Conservation (phyloP, 345 rosid genomes). For the Erysimum cheiranthoides region DNA sequence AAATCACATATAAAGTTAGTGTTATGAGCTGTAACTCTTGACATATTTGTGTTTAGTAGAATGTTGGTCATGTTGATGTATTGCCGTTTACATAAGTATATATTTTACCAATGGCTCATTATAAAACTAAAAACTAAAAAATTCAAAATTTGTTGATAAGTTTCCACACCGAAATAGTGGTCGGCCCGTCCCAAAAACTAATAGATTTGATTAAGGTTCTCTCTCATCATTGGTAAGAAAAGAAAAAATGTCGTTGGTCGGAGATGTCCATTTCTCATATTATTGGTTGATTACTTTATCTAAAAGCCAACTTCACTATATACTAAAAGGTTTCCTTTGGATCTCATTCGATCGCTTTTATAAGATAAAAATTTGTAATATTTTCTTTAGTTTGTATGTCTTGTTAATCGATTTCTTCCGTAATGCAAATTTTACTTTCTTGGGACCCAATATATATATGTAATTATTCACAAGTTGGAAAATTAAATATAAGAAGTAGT, state of each 20-base stretch:
- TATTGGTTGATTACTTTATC: background rate
- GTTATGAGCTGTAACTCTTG: background rate
- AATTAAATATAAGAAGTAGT: background rate
- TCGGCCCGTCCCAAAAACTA: background rate
- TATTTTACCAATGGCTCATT: background rate
- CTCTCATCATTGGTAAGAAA: background rate
- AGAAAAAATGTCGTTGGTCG: background rate
- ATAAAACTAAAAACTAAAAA: background rate
- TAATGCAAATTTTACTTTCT: background rate
- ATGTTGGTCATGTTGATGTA: background rate
- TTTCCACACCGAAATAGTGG: conserved; percentile 3
- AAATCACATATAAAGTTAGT: background rate
- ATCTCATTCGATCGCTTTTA: background rate
- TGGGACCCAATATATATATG: background rate
- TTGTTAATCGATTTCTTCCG: background rate
- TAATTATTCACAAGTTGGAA: conserved; percentile 4
- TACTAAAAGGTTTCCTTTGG: conserved; percentile 1
- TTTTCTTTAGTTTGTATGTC: background rate
- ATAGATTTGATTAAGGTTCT: background rate
- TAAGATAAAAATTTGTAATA: background rate
- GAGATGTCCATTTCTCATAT: background rate
- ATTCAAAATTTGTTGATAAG: background rate
- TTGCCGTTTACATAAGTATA: background rate
- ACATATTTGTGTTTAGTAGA: background rate
- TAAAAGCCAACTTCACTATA: background rate